A percentile compares a stretch with the other conserved stretches of the same genome.
Conservation (phyloP, 129 eudicot genomes). For the Ambrosia trifida region DNA sequence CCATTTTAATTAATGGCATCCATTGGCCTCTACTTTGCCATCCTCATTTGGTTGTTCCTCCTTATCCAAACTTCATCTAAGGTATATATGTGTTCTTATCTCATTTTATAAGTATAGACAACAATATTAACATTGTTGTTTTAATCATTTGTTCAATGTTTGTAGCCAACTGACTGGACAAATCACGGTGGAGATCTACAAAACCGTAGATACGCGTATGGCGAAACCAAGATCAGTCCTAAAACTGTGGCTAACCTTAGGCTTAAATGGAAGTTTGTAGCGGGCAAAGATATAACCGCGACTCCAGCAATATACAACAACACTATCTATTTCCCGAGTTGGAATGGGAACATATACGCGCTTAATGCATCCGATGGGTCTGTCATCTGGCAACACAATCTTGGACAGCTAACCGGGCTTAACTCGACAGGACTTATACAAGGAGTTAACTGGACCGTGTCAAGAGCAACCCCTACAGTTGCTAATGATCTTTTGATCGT, state of each 20-base stretch:
- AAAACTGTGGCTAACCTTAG: conserved; percentile 34
- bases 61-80: conserved; percentile 21
- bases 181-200: conserved; percentile 57
- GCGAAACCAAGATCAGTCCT: conserved; percentile 53
- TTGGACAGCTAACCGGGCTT: conserved; percentile 48
- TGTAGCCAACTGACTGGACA: conserved; percentile 39
- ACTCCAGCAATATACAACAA: conserved; percentile 57
- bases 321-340: conserved; percentile 52
- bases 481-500: conserved; percentile 47
- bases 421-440: conserved; percentile 9
- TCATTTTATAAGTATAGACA: not conserved
- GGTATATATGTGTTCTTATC: conserved; percentile 11
- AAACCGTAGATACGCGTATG: conserved; percentile 46
- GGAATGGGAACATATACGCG: conserved; percentile 71
- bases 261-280: conserved; percentile 51
- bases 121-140: not conserved
- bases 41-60: conserved; percentile 21
- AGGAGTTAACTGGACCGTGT: conserved; percentile 31
- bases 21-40: conserved; percentile 15
- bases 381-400: conserved; percentile 52
- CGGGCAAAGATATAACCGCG: conserved; percentile 56
- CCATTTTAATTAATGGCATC: conserved; percentile 35
- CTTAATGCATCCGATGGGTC: conserved; percentile 49
- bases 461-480: conserved; percentile 57
- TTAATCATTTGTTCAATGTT: not conserved